These are phyloP conservation scores for Sclerotinia borealis DNA, from an alignment of 2,329 filamentous ascomycete species.

Conservation along the genomic window DNA sequence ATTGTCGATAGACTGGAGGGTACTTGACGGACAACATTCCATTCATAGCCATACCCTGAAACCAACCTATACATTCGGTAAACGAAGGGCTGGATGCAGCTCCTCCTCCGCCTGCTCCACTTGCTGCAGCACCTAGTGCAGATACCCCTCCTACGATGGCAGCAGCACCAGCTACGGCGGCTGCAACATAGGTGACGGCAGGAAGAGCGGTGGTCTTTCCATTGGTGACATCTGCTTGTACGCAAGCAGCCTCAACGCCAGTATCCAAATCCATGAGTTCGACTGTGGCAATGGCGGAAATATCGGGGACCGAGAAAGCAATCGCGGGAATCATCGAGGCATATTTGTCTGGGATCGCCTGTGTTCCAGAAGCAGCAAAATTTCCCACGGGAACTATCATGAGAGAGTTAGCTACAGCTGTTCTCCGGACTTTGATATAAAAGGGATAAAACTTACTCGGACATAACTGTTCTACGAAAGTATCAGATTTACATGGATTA, in stretches of 20 bases:
- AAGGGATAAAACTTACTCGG: constrained; percentile 48
- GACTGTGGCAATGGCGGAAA: constrained; percentile 78
- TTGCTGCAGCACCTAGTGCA: constrained; percentile 56
- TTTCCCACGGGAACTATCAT: constrained; percentile 60
- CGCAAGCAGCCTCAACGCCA: constrained; percentile 66
- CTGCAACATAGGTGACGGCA: constrained; percentile 77
- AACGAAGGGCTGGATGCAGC: constrained; percentile 76
- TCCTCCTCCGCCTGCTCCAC: constrained; percentile 45
- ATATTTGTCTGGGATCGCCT: constrained; percentile 65
- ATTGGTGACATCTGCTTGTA: constrained; percentile 75
- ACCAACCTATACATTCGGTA: constrained; percentile 77
- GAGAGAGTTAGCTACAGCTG: constrained; percentile 15
- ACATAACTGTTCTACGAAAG: constrained; percentile 69
- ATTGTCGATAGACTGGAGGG: constrained; percentile 81
- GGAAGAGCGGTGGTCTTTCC: constrained; percentile 74
- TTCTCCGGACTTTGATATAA: not conserved
- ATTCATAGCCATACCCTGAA: constrained; percentile 90
- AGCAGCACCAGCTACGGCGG: constrained; percentile 78
- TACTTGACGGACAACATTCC: constrained; percentile 93
- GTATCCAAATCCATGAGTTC: constrained; percentile 59
- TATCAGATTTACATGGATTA: constrained; percentile 69
- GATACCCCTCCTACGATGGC: constrained; percentile 67
- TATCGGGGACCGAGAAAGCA: constrained; percentile 84
- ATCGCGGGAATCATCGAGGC: constrained; percentile 76
- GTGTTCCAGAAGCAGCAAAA: constrained; percentile 67